Evolutionary conservation across 805 yeast genomes (phyloP).

Genomic region (Myxozyma nipponensis): DNA sequence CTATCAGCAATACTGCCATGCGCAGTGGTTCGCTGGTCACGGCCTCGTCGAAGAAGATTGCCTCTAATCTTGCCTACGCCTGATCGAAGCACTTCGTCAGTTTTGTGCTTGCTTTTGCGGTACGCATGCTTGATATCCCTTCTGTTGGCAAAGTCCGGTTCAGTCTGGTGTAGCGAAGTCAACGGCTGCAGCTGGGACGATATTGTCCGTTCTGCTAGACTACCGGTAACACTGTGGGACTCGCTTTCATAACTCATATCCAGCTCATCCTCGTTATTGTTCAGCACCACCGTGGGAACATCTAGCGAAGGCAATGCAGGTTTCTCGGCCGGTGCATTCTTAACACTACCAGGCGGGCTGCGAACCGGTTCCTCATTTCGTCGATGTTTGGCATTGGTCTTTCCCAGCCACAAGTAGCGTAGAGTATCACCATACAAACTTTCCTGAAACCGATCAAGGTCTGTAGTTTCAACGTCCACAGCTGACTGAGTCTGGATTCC

Average conservation of each 20-base stretch:
- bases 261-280: background rate
- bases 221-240: conserved; percentile 9
- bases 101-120: conserved; percentile 22
- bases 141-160: conserved; percentile 5
- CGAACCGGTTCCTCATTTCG: background rate
- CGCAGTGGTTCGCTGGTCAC: conserved; percentile 1
- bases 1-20: background rate
- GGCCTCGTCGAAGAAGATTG: conserved; percentile 16
- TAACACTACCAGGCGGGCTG: background rate
- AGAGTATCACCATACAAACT: conserved; percentile 37
- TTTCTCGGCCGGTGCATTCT: background rate
- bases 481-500: conserved; percentile 37
- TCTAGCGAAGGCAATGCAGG: background rate
- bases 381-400: conserved; percentile 30
- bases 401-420: conserved; percentile 47
- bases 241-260: background rate
- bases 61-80: conserved; percentile 28
- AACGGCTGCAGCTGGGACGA: conserved; percentile 23
- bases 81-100: conserved; percentile 28
- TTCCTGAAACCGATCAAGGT: conserved; percentile 35
- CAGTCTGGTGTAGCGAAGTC: conserved; percentile 2
- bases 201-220: no score
- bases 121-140: conserved; percentile 27
- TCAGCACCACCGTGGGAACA: background rate
- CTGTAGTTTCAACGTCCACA: conserved; percentile 38